phyloP scores from a whole-genome alignment of 768 basidiomycete species.

The Rhodosporidiobolus odoratus region DNA sequence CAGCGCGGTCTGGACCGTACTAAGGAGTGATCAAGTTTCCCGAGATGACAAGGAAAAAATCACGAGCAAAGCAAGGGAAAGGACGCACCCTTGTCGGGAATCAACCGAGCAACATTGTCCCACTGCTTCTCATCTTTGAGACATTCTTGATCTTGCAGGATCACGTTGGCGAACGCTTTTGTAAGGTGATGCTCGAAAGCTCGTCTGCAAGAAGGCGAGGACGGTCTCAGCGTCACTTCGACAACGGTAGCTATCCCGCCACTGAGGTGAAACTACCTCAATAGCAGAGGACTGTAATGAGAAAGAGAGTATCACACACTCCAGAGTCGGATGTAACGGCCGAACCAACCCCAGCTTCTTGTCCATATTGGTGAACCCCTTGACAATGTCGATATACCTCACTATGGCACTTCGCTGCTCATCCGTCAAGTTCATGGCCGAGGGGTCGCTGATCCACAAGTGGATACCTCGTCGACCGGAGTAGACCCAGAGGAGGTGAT shows the following conservation, averaged over 20 bases:
- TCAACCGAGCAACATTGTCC: conserved; percentile 64
- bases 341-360: conserved; percentile 71
- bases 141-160: conserved; percentile 77
- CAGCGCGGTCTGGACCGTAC: not conserved
- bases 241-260: too few relatives aligned
- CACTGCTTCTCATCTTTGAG: conserved; percentile 67
- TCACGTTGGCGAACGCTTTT: conserved; percentile 59
- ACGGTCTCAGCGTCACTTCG: not conserved
- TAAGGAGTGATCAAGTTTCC: not conserved
- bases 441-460: conserved; percentile 87
- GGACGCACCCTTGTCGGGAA: conserved; percentile 59
- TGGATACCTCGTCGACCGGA: conserved; percentile 98
- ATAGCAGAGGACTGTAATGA: not conserved
- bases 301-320: conserved; percentile 52
- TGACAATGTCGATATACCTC: conserved; percentile 76
- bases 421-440: conserved; percentile 83
- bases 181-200: conserved; percentile 47
- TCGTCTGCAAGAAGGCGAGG: not conserved
- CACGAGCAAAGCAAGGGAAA: not conserved
- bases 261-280: too few relatives aligned
- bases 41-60: not conserved
- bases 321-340: conserved; percentile 66
- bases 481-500: conserved; percentile 92
- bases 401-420: conserved; percentile 82
- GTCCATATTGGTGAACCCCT: conserved; percentile 69